A percentile compares a stretch with the other conserved stretches of the same genome.
Conservation (phyloP, 306 rosid species). For the Prunus mira region DNA sequence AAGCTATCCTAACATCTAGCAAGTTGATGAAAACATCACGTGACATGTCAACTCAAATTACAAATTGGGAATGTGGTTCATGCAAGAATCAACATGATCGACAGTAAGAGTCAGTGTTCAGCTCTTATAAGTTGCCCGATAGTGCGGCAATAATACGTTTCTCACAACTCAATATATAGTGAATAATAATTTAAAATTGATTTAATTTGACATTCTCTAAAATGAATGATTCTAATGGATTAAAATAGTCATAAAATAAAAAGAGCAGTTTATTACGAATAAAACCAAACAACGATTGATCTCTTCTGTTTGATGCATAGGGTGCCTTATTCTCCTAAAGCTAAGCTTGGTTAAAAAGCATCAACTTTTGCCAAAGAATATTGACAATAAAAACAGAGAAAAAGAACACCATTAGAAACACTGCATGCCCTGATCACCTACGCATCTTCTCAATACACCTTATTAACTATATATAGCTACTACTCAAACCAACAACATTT, state of each 20-base stretch:
- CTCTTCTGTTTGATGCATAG: neutral
- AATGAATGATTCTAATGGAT: too few species aligned
- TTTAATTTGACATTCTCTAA: too few species aligned
- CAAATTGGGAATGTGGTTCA: too few species aligned
- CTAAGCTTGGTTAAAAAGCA: neutral
- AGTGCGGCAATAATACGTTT: neutral
- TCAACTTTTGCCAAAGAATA: neutral
- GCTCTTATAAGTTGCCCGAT: neutral
- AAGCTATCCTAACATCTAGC: too few species aligned
- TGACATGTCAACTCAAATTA: too few species aligned
- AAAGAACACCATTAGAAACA: neutral
- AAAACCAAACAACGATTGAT: neutral
- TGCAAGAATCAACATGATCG: too few species aligned
- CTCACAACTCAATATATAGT: neutral
- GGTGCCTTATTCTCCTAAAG: neutral
- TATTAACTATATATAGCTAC: neutral
- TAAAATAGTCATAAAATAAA: too few species aligned
- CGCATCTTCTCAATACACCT: neutral
- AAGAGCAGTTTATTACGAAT: too few species aligned
- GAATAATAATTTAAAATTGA: too few species aligned
- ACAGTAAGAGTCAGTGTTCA: too few species aligned
- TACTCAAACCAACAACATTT: neutral
- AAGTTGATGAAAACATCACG: too few species aligned
- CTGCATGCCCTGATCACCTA: neutral
- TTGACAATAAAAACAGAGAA: neutral